Base-by-base conservation (phyloP, 441 rosid species). In the Gossypium aridum region DNA sequence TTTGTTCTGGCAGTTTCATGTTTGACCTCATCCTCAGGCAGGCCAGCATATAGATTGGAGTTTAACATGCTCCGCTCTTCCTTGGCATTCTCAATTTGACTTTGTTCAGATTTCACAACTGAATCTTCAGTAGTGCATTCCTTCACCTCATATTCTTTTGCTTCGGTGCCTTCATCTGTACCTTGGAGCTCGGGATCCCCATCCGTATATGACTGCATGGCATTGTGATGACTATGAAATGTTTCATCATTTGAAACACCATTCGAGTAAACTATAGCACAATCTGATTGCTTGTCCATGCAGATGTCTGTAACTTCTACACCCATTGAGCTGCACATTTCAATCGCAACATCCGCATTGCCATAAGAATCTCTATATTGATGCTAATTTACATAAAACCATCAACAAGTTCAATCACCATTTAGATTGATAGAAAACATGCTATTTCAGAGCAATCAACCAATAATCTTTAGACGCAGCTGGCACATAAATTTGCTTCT, bases 211-310 rank as follows among this genome's bases (percentile, higher is more conserved):
- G 94, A 78, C 70, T 84, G 91, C 43, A 80, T 71, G 75, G 77
- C 83, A 62, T 83, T 81, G 25, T 66, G 77, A 78, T 80, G 90
- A 70, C 71, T 77, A 60, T 83, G 77, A 84, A 81, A 75, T 25
- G 80, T 67, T 82, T 86, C 89, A 70, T 81, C 80, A 78, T 49
- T 77, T 61, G 87, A 76, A 75, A 77, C 81, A 75, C 85, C 86
- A 69, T 86, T 83, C 3, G 87, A 83, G 75, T 83, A 85, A 51
- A 87, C 84, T 61, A 84, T 76, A 25, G 86, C 86, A 75, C 82
- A 84, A 84, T 89, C 90, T 62, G 89, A 89, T 80, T 87, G 96
- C 78, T 92, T 91, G 84, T 95, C 99, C 93, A 86, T 87, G 82
- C 97, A 90, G 56, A 88, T 85, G 80, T 92, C 97, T 28, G 87